A percentile compares a stretch with the other conserved stretches of the same genome.
Conservation (phyloP, 2,329 filamentous ascomycete genomes). For the Graphilbum fragrans region DNA sequence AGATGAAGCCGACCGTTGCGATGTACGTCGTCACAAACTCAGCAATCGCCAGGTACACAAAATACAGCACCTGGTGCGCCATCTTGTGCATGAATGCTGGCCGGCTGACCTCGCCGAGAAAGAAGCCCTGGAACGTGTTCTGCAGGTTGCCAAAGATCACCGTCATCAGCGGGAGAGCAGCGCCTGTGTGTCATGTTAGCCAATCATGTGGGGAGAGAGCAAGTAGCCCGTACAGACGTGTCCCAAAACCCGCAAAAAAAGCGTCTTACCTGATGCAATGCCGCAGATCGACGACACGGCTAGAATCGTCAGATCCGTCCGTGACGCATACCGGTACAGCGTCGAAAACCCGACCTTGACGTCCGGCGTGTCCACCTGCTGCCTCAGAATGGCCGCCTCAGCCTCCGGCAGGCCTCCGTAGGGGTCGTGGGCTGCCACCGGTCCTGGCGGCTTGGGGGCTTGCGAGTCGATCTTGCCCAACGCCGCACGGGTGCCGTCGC, state of each 20-base stretch:
- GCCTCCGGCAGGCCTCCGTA: constrained; percentile 51
- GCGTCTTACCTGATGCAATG: constrained; percentile 31
- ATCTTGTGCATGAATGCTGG: constrained; percentile 49
- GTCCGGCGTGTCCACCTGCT: constrained; percentile 53
- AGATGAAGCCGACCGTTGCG: constrained; percentile 81
- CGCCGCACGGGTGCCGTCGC: constrained; percentile 3
- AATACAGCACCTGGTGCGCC: constrained; percentile 60
- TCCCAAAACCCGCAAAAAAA: background rate
- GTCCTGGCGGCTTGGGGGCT: constrained; percentile 13
- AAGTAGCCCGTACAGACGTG: background rate
- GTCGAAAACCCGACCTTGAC: constrained; percentile 52
- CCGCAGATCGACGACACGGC: constrained; percentile 47
- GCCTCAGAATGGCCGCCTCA: constrained; percentile 55
- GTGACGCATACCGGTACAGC: constrained; percentile 59
- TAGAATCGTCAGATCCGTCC: constrained; percentile 52
- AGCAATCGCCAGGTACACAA: constrained; percentile 71
- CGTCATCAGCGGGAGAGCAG: constrained; percentile 69
- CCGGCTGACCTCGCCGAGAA: constrained; percentile 33
- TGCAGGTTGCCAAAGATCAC: constrained; percentile 70
- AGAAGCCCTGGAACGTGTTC: constrained; percentile 55
- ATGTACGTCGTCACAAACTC: constrained; percentile 71
- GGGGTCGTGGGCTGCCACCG: constrained; percentile 24
- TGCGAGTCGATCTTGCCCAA: constrained; percentile 32
- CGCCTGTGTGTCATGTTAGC: constrained; percentile 38
- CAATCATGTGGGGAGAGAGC: too few relatives aligned